A percentile compares a stretch with the other conserved stretches of the same genome.
Conservation (phyloP, 1,284 basidiomycete species). For the Puccinia triticina region DNA sequence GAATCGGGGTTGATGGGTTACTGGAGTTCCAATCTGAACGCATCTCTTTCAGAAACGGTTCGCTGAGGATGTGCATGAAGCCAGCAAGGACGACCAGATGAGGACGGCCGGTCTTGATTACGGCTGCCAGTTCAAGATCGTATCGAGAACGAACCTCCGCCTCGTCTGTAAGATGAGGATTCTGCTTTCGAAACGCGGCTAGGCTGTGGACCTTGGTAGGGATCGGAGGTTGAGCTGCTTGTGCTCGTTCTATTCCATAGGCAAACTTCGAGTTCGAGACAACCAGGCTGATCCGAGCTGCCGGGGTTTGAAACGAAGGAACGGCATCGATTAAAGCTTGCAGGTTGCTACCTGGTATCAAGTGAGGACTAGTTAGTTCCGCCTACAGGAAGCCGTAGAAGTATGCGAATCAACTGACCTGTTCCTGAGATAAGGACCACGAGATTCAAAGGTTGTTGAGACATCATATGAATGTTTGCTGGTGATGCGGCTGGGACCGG, state of each 20-base stretch:
- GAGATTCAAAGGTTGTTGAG: slow-evolving; percentile 58
- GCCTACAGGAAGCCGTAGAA: neutral
- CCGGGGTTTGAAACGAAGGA: slow-evolving; percentile 66
- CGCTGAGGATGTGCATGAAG: slow-evolving; percentile 89
- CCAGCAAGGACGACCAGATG: slow-evolving; percentile 91
- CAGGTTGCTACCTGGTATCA: slow-evolving; percentile 77
- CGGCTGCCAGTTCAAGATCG: slow-evolving; percentile 77
- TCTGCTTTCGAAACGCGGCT: slow-evolving; percentile 67
- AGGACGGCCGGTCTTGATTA: slow-evolving; percentile 70
- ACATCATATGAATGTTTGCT: neutral
- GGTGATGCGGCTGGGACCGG: neutral
- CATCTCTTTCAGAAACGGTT: slow-evolving; percentile 64
- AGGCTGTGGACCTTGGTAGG: slow-evolving; percentile 69
- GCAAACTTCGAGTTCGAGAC: slow-evolving; percentile 91
- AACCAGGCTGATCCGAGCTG: slow-evolving; percentile 76
- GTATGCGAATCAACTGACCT: slow-evolving; percentile 64
- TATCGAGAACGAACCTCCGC: slow-evolving; percentile 74
- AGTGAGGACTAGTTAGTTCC: neutral
- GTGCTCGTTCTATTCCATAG: slow-evolving; percentile 81
- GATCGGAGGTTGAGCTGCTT: slow-evolving; percentile 70
- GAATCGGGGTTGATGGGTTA: slow-evolving; percentile 64
- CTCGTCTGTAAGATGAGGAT: slow-evolving; percentile 71
- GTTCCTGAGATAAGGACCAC: slow-evolving; percentile 79
- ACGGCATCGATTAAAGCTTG: slow-evolving; percentile 88
- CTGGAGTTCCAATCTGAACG: slow-evolving; percentile 23